phyloP scores from a whole-genome alignment of 2,329 filamentous ascomycete genomes.

The Alternaria sp. region DNA sequence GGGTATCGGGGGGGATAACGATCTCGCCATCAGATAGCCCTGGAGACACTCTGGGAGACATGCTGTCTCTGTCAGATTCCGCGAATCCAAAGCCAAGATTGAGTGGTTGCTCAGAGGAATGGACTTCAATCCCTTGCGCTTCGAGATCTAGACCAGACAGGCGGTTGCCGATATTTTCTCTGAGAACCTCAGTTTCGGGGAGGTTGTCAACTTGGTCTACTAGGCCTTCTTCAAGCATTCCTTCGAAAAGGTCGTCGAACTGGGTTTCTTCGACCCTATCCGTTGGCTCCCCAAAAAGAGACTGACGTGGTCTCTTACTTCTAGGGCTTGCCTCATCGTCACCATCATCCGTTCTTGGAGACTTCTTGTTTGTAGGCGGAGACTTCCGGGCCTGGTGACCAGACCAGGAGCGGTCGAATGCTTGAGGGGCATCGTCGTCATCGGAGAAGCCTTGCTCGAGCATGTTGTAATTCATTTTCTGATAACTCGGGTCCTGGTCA shows the following conservation, averaged over 20 bases:
- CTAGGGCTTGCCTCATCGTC: constrained; percentile 7
- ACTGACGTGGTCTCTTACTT: constrained; percentile 24
- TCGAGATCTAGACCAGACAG: constrained; percentile 26
- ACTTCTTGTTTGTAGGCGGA: constrained; percentile 10
- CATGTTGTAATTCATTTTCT: no score
- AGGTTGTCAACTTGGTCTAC: not conserved
- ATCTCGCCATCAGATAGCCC: constrained; percentile 18
- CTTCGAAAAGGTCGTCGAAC: not conserved
- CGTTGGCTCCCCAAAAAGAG: constrained; percentile 23
- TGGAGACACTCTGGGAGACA: constrained; percentile 15
- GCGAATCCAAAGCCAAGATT: constrained; percentile 14
- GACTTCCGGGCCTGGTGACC: constrained; percentile 5
- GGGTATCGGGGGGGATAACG: constrained; percentile 22
- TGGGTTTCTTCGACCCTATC: not conserved
- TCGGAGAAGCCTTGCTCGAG: constrained; percentile 23
- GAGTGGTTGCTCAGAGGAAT: not conserved
- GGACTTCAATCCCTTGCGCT: constrained; percentile 6
- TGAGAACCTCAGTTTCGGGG: not conserved
- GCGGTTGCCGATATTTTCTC: constrained; percentile 12
- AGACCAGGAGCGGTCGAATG: constrained; percentile 17
- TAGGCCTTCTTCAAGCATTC: not conserved
- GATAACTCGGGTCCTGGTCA: no score
- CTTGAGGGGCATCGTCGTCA: constrained; percentile 20
- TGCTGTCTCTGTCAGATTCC: constrained; percentile 13
- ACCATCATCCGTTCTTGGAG: constrained; percentile 9